Percentiles rank a stretch among this genome's conserved stretches.
Evolutionary conservation across 176 grass and related monocot genomes (phyloP).

Genomic region (Canna indica): DNA sequence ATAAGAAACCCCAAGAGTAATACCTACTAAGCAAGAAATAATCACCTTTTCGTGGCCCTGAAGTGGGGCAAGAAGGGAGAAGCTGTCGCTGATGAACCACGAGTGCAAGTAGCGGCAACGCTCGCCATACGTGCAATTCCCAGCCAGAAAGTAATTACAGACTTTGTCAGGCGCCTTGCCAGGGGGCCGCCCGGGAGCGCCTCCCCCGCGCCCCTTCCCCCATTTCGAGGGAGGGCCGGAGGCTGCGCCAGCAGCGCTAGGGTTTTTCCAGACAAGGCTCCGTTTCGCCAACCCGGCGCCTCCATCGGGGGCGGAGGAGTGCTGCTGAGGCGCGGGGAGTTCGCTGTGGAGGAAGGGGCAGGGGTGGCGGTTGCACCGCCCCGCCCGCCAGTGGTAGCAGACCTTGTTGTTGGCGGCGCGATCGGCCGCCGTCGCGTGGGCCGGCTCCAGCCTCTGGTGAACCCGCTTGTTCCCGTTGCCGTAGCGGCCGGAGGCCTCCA

Average conservation of each 20-base stretch:
- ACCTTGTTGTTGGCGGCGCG: conserved; percentile 40
- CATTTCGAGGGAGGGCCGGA: conserved; percentile 38
- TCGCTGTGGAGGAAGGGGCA: conserved; percentile 93
- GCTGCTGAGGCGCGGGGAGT: conserved; percentile 16
- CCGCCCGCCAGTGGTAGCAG: conserved; percentile 74
- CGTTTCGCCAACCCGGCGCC: not conserved
- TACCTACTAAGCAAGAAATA: not conserved
- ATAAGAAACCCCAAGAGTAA: not conserved
- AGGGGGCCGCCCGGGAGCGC: conserved; percentile 5
- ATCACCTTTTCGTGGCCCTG: conserved; percentile 74
- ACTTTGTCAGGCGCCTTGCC: conserved; percentile 25
- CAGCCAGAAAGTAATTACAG: conserved; percentile 60
- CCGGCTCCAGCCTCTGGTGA: conserved; percentile 34
- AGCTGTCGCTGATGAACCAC: conserved; percentile 54
- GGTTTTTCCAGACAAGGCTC: conserved; percentile 56
- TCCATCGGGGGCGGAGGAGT: conserved; percentile 10
- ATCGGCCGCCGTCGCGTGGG: conserved; percentile 16
- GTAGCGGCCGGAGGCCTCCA: conserved; percentile 41
- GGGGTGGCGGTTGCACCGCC: conserved; percentile 80
- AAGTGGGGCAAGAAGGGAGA: conserved; percentile 60
- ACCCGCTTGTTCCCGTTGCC: conserved; percentile 63
- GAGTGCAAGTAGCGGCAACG: conserved; percentile 59
- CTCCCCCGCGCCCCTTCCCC: conserved; percentile 55
- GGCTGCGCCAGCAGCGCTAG: conserved; percentile 25
- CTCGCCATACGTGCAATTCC: conserved; percentile 62